Base-by-base conservation (phyloP, 1,284 basidiomycete species). In the Apiotrichum laibachii region DNA sequence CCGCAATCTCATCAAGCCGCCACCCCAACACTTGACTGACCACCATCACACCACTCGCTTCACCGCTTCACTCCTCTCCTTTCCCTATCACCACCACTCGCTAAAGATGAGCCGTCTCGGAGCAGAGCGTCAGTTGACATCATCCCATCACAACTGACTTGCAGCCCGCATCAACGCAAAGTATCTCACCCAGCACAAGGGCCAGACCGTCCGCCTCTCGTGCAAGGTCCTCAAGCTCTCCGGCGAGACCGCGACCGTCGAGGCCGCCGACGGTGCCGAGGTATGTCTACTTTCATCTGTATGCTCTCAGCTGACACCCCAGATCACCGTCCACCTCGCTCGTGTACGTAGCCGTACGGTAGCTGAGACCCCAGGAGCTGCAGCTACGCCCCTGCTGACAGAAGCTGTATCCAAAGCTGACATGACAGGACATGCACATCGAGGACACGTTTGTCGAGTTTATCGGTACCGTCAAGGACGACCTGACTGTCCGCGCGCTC, bases 191-290 rank as follows among this genome's bases (percentile, higher is more conserved):
- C 56, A 75, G 44, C 70, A 73, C 61, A 57, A 56, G 21, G 73
- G 73, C 8, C 82, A 85, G 55, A 84, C 81, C 0, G 86, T 93
- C n/a, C 80, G 90, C 40, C 69, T 94, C 15, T 81, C 86, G 0
- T 87, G 86, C 66, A 90, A 89, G 76, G 79, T 87, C 26, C 67
- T 89, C 57, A 83, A 80, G 66, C 77, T 85, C 56, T 80, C 82
- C 19, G 82, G 81, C n/a, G 83, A 84, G 10, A 75, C 76, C 1
- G 83, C 85, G 2, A 81, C 85, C 11, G 85, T 92, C 26, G 81
- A 87, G 65, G 83, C 89, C 0, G 81, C 82, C 39, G 91, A 94
- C 70, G 86, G 85, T 1, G 87, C 85, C 0, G 81, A 91, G 70
- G 77, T 78, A 51, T 62, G 75, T 68, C 4, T 7, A n/a, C n/a